Evolutionary conservation across 140 eudicot species (phyloP), one percentile per base, ranked within the genome.

Genomic region (Eryngium alpinum): DNA sequence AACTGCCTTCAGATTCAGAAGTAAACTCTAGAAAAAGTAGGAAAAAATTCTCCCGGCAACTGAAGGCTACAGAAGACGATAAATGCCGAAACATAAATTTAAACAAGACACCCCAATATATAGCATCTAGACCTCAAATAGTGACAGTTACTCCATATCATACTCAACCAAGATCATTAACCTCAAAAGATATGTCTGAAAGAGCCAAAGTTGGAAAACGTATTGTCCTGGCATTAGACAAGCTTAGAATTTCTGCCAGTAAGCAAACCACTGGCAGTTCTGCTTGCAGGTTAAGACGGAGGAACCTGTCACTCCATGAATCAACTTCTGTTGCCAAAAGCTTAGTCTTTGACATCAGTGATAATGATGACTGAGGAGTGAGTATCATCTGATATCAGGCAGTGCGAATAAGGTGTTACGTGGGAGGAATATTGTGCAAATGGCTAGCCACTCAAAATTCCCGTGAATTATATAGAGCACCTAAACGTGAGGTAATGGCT

Each of bases 271-370:
- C 89, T 28, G 77, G 81, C 38, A 46, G 77, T 32, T 90, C 92
- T 77, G 81, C 90, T 43, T 86, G 84, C 81, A 85, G 83, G 77
- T 72, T 28, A 72, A 86, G 74, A 33, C 83, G 84, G 56, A 67
- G 63, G 21, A 70, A 75, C 57, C 81, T 66, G 4, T 78, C 82
- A 27, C 72, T 50, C 56, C 70, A 73, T 21, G 75, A 82, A 65
- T 82, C 86, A 66, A 38, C 86, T 69, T 77, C 84, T 25, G 9
- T 50, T 63, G 84, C 79, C 43, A 83, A 87, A 85, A 87, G 81
- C 76, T 83, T 88, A 81, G 90, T 88, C 77, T 92, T 87, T 83
- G 97, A 92, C 79, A 81, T 92, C 52, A 85, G 84, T 22, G 88
- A 87, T n/a, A 70, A 74, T 51, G 86, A 81, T 63, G 87, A 77